These are phyloP conservation scores for Talaromyces stipitatus DNA, from an alignment of 495 filamentous ascomycete genomes.

Conservation along the genomic window DNA sequence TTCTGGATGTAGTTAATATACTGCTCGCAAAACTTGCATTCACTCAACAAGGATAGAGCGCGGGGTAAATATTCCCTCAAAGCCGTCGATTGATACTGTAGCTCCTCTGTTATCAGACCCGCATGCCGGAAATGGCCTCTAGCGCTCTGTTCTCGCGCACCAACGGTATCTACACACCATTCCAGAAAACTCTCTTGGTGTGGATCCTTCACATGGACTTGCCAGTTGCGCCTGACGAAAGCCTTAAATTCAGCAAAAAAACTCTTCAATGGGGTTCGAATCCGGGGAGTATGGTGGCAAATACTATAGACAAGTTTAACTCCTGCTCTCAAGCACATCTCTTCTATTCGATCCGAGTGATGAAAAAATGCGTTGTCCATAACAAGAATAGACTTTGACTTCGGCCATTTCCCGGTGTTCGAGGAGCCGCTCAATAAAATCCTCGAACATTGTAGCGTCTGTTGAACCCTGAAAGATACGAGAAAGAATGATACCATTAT, in stretches of 20 bases:
- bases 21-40: too few relatives aligned
- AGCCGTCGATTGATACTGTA: too few relatives aligned
- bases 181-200: background rate
- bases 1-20: too few relatives aligned
- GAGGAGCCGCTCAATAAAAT: slow-evolving; percentile 34
- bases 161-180: background rate
- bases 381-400: slow-evolving; percentile 32
- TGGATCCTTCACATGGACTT: background rate
- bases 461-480: too few relatives aligned
- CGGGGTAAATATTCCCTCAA: too few relatives aligned
- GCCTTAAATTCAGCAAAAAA: slow-evolving; percentile 18
- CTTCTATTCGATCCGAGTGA: slow-evolving; percentile 20
- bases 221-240: slow-evolving; percentile 5
- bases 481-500: slow-evolving; percentile 28
- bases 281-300: slow-evolving; percentile 9
- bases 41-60: too few relatives aligned
- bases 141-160: background rate
- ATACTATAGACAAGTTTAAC: slow-evolving; percentile 24
- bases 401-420: slow-evolving; percentile 27
- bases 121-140: too few relatives aligned
- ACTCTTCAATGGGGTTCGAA: slow-evolving; percentile 19
- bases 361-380: too few relatives aligned
- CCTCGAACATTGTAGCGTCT: slow-evolving; percentile 30
- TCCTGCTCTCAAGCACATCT: slow-evolving; percentile 27
- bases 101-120: background rate